phyloP scores from a whole-genome alignment of 1,139 yeast species.

The Blastobotrys capitulatus region DNA sequence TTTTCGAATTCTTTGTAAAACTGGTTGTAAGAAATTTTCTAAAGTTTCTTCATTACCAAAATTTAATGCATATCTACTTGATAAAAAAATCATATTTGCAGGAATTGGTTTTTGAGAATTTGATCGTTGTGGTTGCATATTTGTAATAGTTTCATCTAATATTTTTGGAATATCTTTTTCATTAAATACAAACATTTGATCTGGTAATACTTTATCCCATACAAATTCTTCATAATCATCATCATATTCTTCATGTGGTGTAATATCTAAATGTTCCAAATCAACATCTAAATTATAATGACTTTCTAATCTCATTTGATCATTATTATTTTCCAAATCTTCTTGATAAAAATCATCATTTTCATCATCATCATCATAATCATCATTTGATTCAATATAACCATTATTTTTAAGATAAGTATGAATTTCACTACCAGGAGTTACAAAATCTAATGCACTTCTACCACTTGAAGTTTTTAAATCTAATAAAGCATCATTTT shows the following conservation, averaged over 20 bases:
- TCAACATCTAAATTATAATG: conserved; percentile 32
- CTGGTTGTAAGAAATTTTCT: conserved; percentile 32
- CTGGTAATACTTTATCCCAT: conserved; percentile 38
- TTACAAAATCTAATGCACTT: conserved; percentile 35
- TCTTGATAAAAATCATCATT: conserved; percentile 20
- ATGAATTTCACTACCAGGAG: conserved; percentile 31
- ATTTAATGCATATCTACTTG: conserved; percentile 39
- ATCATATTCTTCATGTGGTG: background rate
- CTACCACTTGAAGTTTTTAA: conserved; percentile 33
- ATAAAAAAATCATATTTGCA: conserved; percentile 39
- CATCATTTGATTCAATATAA: conserved; percentile 18
- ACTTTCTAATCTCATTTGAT: conserved; percentile 28
- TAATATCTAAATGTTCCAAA: conserved; percentile 23
- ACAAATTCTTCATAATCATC: conserved; percentile 23
- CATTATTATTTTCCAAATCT: conserved; percentile 15
- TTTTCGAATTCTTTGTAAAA: conserved; percentile 32
- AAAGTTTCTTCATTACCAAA: conserved; percentile 34
- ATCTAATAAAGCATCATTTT: conserved; percentile 33
- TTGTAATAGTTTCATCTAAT: conserved; percentile 35
- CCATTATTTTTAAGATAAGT: conserved; percentile 28
- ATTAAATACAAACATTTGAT: conserved; percentile 38
- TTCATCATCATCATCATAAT: conserved; percentile 29
- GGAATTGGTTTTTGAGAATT: conserved; percentile 38
- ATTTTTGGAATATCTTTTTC: conserved; percentile 36
- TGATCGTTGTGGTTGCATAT: conserved; percentile 36